Conservation (phyloP, 208 protist genomes). For the Herpetomonas tarakana region DNA sequence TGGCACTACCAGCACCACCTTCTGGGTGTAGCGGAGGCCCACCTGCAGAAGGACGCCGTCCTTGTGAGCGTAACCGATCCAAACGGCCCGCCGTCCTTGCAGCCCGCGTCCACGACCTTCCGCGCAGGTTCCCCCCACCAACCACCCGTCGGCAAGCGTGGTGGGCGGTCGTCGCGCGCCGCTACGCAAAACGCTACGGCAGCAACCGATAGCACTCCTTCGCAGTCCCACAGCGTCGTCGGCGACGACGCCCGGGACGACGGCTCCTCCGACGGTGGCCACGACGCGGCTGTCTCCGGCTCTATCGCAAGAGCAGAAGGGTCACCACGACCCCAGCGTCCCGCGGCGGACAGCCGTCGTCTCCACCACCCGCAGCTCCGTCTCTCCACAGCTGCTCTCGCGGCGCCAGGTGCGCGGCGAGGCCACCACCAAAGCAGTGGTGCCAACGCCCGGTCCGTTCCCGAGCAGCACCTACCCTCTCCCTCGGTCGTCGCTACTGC, state of each 20-base stretch:
- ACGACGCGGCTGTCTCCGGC: too few species aligned
- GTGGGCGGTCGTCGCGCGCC: too few species aligned
- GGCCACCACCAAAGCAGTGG: background rate
- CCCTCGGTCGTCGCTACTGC: too few species aligned
- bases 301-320: background rate
- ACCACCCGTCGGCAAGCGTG: too few species aligned
- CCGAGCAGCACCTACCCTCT: too few species aligned
- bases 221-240: background rate
- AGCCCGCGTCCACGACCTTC: background rate
- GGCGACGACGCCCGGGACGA: background rate
- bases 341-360: background rate
- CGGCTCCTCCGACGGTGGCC: too few species aligned
- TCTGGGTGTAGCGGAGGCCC: slow-evolving; percentile 10
- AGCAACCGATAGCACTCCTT: too few species aligned
- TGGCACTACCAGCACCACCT: slow-evolving; percentile 20
- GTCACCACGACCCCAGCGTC: background rate
- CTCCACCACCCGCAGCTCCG: background rate
- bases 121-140: too few species aligned
- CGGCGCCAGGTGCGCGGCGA: background rate
- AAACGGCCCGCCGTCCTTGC: slow-evolving; percentile 12
- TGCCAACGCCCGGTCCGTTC: too few species aligned
- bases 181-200: too few species aligned
- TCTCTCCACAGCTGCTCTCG: slow-evolving; percentile 1
- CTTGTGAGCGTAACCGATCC: slow-evolving; percentile 23
- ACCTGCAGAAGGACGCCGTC: slow-evolving; percentile 15